Evolutionary conservation across 2,329 filamentous ascomycete genomes (phyloP).

Genomic region (Botrytis porri): DNA sequence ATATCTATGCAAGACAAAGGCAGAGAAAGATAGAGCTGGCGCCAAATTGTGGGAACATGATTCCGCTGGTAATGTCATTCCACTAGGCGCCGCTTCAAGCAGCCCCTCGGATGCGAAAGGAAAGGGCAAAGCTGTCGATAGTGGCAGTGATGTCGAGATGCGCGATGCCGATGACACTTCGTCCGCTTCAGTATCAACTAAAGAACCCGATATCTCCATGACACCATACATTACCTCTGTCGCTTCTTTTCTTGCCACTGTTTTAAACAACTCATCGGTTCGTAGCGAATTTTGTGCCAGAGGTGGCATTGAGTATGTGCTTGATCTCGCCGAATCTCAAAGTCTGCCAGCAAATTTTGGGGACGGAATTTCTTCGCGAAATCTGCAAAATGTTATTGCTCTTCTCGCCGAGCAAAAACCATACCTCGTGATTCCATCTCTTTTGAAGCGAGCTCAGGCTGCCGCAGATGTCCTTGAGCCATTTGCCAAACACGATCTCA

Average conservation of each 20-base stretch:
- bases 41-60: constrained; percentile 70
- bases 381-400: constrained; percentile 71
- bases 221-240: constrained; percentile 67
- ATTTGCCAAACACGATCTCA: constrained; percentile 53
- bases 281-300: constrained; percentile 64
- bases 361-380: constrained; percentile 63
- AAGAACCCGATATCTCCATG: constrained; percentile 32
- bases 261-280: constrained; percentile 36
- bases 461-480: constrained; percentile 66
- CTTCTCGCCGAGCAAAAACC: constrained; percentile 78
- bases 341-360: constrained; percentile 74
- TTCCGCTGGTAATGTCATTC: constrained; percentile 54
- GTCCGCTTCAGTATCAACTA: constrained; percentile 7
- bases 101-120: constrained; percentile 38
- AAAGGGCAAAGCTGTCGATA: constrained; percentile 41
- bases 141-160: constrained; percentile 66
- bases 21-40: constrained; percentile 68
- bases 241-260: constrained; percentile 65
- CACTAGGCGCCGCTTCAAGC: constrained; percentile 48
- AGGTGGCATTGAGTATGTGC: constrained; percentile 77
- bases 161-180: constrained; percentile 46
- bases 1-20: constrained; percentile 68
- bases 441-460: constrained; percentile 70
- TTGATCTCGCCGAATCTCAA: constrained; percentile 80
- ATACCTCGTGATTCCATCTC: constrained; percentile 74